Evolutionary conservation across 768 basidiomycete genomes (phyloP), one percentile per base, ranked within the genome.

Genomic region (Collybia sp.): DNA sequence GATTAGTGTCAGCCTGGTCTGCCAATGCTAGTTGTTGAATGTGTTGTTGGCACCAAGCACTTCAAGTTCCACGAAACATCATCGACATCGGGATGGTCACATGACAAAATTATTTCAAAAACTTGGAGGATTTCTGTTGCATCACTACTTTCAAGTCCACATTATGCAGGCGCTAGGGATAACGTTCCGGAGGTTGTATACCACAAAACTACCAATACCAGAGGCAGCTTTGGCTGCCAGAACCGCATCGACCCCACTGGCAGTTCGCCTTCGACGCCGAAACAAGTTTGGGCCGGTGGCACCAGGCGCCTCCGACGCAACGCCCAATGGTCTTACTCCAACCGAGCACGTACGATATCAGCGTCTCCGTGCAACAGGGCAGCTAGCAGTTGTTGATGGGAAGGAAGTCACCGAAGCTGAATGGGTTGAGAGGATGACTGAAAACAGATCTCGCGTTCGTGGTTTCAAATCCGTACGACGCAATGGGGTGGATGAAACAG

Each of bases 241-340:
- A 36, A 84, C 82, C 20, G 73, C 80, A 6, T 89, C 88, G 0
- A 77, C 85, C 0, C 88, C 88, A 1, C 74, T 81, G 36, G 84
- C 85, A 19, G 86, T 90, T 42, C 82, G 83, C 46, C 71, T 79
- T 13, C 84, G 88, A 43, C 81, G 88, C 46, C 65, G 64, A 50
- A 83, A 78, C 62, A 68, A 68, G 51, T 66, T 71, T 41, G 69
- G 73, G 36, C 56, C 61, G 32, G 54, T 52, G 45, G 58, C 53
- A 33, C 49, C 48, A 46, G 71, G 65, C 34, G 53, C 58, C 38
- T 65, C 76, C 20, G 80, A 82, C 59, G 73, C 76, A 49, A 67
- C 71, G 43, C 53, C 63, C 44, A 66, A 72, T 43, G 84, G 83
- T 19, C 73, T 87, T 45, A 84, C 85, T 0, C 82, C 84, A 13